A percentile compares a stretch with the other conserved stretches of the same genome.
Evolutionary conservation across 345 rosid genomes (phyloP).

Genomic region (Pistacia atlantica): DNA sequence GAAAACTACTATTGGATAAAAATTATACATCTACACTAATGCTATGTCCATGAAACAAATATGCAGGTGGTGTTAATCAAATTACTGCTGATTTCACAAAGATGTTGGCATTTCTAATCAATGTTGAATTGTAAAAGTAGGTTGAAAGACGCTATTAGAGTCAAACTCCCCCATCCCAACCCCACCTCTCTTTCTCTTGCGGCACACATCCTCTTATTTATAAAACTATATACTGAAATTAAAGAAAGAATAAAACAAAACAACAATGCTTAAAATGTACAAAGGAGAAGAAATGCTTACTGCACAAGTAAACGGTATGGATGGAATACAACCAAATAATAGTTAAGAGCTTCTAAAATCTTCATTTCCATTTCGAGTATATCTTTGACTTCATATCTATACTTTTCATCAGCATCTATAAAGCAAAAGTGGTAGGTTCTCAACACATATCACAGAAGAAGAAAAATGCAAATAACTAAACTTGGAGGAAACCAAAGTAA

Average conservation of each 20-base stretch:
- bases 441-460: conserved; percentile 19
- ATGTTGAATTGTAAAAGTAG: not conserved
- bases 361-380: conserved; percentile 99
- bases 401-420: conserved; percentile 82
- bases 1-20: not conserved
- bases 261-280: not conserved
- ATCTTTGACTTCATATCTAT: conserved; percentile 79
- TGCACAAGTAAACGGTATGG: conserved; percentile 84
- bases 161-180: not conserved
- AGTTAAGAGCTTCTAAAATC: conserved; percentile 89
- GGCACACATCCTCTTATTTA: too few relatives aligned
- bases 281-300: conserved; percentile 44
- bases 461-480: conserved; percentile 11
- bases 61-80: not conserved
- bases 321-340: conserved; percentile 91
- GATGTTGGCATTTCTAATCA: not conserved
- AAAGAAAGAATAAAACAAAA: conserved; percentile 2
- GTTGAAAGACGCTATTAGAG: not conserved
- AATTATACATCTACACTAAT: not conserved
- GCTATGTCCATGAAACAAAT: not conserved
- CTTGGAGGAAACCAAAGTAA: conserved; percentile 20
- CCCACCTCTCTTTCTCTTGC: not conserved
- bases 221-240: not conserved
- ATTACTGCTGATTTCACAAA: not conserved
- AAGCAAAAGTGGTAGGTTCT: conserved; percentile 25